Base-by-base conservation (phyloP, 2,329 filamentous ascomycete genomes). In the Leptoxyphium fumago region DNA sequence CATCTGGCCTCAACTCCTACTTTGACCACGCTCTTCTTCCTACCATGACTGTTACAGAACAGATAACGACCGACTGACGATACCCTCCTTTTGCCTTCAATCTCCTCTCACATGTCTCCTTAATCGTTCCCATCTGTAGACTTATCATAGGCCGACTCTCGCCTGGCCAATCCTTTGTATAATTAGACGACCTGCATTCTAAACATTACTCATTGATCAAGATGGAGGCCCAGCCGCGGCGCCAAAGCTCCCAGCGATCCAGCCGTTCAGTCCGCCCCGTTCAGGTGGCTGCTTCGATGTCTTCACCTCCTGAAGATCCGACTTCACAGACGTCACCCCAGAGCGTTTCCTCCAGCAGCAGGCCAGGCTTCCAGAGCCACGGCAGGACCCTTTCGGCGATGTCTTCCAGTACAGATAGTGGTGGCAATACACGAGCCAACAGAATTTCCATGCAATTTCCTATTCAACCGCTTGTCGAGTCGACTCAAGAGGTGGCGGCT, bases 391-490 rank as follows among this genome's bases (percentile, higher is more conserved):
- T 54, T 45, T 59, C 56, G 3, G 29, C 17, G 26, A 34, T 10
- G 6, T 44, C 28, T 5, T 51, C 48, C 39, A 51, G 51, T 21
- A 48, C 52, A 15, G 51, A 52, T 48, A 28, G 43, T 34, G 13
- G 26, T 39, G 28, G 48, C 5, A 26, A 43, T 11, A 39, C 38
- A 8, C 41, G 55, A 38, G 15, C 48, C n/a, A 71, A 71, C 47
- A 66, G 69, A 44, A 61, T 70, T 45, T 71, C 67, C 15, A 55
- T 71, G 42, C 67, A 66, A 38, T 70, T 72, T 46, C 69, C 69
- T 28, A 65, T 72, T 39, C 66, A 68, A 48, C 61, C 64, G 9
- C 45, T 49, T 32, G 53, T 52, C 47, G 55, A 40, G 21, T 43
- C 26, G 28, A 21, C 4, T 5, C 38, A 18, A 13, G 38, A 40